Base-by-base conservation (phyloP, 2,329 filamentous ascomycete species). In the Trichoderma pleuroti region DNA sequence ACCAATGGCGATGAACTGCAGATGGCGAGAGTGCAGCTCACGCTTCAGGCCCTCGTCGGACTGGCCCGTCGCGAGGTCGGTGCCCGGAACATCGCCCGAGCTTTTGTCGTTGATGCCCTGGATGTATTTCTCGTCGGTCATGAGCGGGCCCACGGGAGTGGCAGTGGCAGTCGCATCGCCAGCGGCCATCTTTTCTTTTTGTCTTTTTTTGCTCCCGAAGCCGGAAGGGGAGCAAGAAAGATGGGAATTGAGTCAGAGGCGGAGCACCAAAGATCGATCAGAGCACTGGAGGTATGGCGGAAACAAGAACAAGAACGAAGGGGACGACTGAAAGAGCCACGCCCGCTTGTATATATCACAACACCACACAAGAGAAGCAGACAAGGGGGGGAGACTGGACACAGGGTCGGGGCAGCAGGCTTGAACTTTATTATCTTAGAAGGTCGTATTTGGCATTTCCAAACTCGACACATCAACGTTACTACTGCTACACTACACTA, bases 1-100 rank as follows among this genome's bases (percentile, higher is more conserved):
- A 36, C 84, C 84, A 28, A 86, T 84, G 72, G 84, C 84, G 70
- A 86, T 84, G 78, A 86, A 86, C 74, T 85, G 83, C 60, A 86
- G 77, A 70, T 86, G 84, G 49, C 82, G 80, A 52, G 79, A 76
- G 63, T 75, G 72, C 52, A 84, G 78, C 71, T 78, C 75, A 8
- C 82, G 77, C 70, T 82, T 80, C 42, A 83, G 78, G 49, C 80
- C 79, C 60, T 80, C 78, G 52, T 80, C 78, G 4, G 73, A 65
- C 46, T 75, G 72, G 67, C 79, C 81, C 3, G 77, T 74, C 76
- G 82, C 81, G 73, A 82, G 73, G 73, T 83, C 82, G 39, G 54
- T 67, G 10, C 60, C 63, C n/a, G 57, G 46, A 5, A 16, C 65
- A 34, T 73, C 63, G 59, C 21, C 28, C 65, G 57, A 56, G 30